These are phyloP conservation scores for Aotearoamyces nothofagi DNA, from an alignment of 2,329 filamentous ascomycete genomes.

Conservation along the genomic window DNA sequence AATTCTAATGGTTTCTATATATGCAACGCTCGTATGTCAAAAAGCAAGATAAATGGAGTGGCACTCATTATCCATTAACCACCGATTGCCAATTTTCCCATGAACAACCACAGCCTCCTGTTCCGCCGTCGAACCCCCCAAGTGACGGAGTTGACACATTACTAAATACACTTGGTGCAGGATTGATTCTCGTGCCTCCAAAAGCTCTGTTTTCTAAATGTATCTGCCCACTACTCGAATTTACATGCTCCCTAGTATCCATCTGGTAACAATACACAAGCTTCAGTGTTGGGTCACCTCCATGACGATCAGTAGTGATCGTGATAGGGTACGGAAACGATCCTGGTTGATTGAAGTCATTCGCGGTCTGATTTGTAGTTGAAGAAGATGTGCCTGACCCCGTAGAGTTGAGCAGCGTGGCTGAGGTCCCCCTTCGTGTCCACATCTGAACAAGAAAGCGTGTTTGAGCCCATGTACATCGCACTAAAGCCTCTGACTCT, in stretches of 20 bases:
- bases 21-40: too few relatives aligned
- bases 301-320: slow-evolving; percentile 45
- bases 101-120: slow-evolving; percentile 44
- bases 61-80: slow-evolving; percentile 1
- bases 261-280: slow-evolving; percentile 37
- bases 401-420: slow-evolving; percentile 23
- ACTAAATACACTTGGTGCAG: slow-evolving; percentile 20
- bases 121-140: slow-evolving; percentile 48
- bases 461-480: slow-evolving; percentile 44
- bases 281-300: slow-evolving; percentile 36
- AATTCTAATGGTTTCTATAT: too few relatives aligned
- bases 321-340: slow-evolving; percentile 51
- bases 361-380: slow-evolving; percentile 9
- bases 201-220: slow-evolving; percentile 33
- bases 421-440: slow-evolving; percentile 34
- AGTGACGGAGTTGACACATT: slow-evolving; percentile 26
- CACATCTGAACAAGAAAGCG: slow-evolving; percentile 51
- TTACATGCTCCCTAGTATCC: slow-evolving; percentile 28
- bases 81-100: slow-evolving; percentile 34
- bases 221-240: slow-evolving; percentile 26
- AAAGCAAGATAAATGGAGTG: too few relatives aligned
- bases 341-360: slow-evolving; percentile 26
- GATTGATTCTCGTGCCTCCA: slow-evolving; percentile 38
- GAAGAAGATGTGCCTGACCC: neutral
- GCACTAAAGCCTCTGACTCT: slow-evolving; percentile 34